Conservation (phyloP, 202 grass and related monocot genomes). For the Zoysia matrella region DNA sequence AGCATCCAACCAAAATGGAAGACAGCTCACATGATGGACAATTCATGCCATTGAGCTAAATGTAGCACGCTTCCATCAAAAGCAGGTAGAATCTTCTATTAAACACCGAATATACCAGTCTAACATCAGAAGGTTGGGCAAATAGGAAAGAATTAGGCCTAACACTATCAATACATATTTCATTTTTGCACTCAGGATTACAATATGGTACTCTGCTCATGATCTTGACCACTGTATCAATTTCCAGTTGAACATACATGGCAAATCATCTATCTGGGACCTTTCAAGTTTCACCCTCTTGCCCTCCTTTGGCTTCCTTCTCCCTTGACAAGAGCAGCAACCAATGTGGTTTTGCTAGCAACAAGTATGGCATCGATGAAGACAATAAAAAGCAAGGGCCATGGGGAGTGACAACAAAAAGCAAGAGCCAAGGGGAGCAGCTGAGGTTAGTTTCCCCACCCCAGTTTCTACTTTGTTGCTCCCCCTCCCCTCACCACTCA, state of each 20-base stretch:
- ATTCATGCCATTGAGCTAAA: constrained; percentile 10
- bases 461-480: neutral
- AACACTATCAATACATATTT: neutral
- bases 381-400: neutral
- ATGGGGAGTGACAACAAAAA: too few relatives aligned
- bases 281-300: too few relatives aligned
- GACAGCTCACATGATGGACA: neutral
- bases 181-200: too few relatives aligned
- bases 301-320: neutral
- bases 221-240: constrained; percentile 1
- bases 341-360: neutral
- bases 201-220: too few relatives aligned
- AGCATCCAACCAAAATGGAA: constrained; percentile 12
- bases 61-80: neutral
- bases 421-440: too few relatives aligned
- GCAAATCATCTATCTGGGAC: too few relatives aligned
- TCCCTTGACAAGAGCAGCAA: neutral
- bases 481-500: neutral
- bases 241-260: too few relatives aligned
- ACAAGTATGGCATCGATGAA: neutral
- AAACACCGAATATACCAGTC: neutral
- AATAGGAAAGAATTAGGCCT: neutral
- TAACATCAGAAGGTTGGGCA: neutral
- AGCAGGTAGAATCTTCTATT: neutral
- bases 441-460: neutral